phyloP scores from a whole-genome alignment of 2,329 filamentous ascomycete genomes.

The Bipolaris bicolor region DNA sequence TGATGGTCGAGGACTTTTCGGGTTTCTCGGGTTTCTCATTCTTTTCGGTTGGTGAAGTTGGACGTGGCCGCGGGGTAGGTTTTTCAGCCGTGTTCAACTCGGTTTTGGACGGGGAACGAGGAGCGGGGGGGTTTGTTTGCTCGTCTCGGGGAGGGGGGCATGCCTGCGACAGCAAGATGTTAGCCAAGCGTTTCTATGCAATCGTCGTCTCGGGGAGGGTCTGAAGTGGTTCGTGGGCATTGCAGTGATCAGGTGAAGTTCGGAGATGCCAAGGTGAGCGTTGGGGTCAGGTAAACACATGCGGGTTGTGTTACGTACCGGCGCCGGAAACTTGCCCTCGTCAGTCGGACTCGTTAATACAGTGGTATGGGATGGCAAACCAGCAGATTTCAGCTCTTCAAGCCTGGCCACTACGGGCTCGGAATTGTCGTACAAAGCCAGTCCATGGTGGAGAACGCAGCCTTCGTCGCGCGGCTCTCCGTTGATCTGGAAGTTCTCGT shows the following conservation, averaged over 20 bases:
- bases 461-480: slow-evolving; percentile 54
- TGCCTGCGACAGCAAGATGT: slow-evolving; percentile 21
- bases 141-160: slow-evolving; percentile 16
- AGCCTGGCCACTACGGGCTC: slow-evolving; percentile 39
- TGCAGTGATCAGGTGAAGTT: slow-evolving; percentile 9
- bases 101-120: slow-evolving; percentile 20
- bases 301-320: slow-evolving; percentile 29
- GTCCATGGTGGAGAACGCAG: slow-evolving; percentile 58
- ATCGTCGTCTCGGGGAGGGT: slow-evolving; percentile 7
- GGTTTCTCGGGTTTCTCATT: slow-evolving; percentile 9
- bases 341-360: slow-evolving; percentile 47
- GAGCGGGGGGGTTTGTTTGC: slow-evolving; percentile 12
- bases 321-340: slow-evolving; percentile 46
- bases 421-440: slow-evolving; percentile 58
- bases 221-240: slow-evolving; percentile 7
- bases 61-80: slow-evolving; percentile 16
- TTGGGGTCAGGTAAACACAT: slow-evolving; percentile 16
- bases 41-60: slow-evolving; percentile 23
- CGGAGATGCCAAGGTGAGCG: slow-evolving; percentile 9
- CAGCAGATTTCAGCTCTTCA: slow-evolving; percentile 47
- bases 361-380: slow-evolving; percentile 47
- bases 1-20: slow-evolving; percentile 23
- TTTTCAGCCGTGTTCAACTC: slow-evolving; percentile 23
- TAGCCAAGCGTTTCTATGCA: slow-evolving; percentile 10
- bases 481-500: slow-evolving; percentile 51